Conservation (phyloP, 2,329 filamentous ascomycete genomes). For the Colletotrichum sidae region DNA sequence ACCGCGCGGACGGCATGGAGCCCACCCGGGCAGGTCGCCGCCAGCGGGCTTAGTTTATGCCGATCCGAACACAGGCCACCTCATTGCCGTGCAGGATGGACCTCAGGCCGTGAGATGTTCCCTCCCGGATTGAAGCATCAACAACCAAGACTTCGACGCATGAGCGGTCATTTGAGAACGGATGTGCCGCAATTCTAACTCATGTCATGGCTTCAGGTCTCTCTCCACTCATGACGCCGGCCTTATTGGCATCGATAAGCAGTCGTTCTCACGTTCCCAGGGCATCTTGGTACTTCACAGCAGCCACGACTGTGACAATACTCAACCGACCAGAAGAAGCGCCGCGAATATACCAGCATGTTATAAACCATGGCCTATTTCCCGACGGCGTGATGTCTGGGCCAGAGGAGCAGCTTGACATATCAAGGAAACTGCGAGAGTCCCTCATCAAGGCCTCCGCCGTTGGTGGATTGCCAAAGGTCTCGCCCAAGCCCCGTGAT, state of each 20-base stretch:
- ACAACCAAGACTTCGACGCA: too few species aligned
- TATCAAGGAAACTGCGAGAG: slow-evolving; percentile 60
- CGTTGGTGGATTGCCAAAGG: slow-evolving; percentile 63
- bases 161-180: too few species aligned
- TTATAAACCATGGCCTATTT: slow-evolving; percentile 47
- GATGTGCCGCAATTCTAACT: neutral
- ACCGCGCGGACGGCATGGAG: too few species aligned
- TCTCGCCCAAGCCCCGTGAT: slow-evolving; percentile 39
- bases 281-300: slow-evolving; percentile 62
- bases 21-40: too few species aligned
- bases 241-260: slow-evolving; percentile 54
- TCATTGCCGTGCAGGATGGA: neutral
- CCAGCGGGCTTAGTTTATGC: slow-evolving; percentile 12
- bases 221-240: slow-evolving; percentile 52
- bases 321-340: slow-evolving; percentile 64
- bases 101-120: neutral
- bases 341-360: slow-evolving; percentile 55
- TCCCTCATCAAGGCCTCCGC: slow-evolving; percentile 61
- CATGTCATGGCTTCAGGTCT: slow-evolving; percentile 31
- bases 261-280: slow-evolving; percentile 54
- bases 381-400: slow-evolving; percentile 40
- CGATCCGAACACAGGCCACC: slow-evolving; percentile 3
- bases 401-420: slow-evolving; percentile 53
- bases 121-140: neutral
- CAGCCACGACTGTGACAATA: slow-evolving; percentile 57